Conservation (phyloP, 495 filamentous ascomycete genomes). For the Aspergillus asperescens region DNA sequence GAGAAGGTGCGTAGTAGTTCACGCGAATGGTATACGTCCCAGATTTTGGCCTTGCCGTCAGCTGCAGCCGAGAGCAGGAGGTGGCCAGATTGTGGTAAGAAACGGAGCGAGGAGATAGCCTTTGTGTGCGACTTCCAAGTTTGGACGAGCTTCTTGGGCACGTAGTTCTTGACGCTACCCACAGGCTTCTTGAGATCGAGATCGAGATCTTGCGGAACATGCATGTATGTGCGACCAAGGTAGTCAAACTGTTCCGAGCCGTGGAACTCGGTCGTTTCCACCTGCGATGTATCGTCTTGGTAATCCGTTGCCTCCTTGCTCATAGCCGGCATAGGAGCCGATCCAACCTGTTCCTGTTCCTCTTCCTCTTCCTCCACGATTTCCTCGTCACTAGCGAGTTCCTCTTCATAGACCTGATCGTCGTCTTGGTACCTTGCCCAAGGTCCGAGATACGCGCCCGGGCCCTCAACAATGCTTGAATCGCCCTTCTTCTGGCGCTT, state of each 20-base stretch:
- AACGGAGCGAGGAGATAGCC: slow-evolving; percentile 76
- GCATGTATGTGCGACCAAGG: slow-evolving; percentile 73
- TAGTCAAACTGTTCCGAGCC: slow-evolving; percentile 83
- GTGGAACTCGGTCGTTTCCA: slow-evolving; percentile 84
- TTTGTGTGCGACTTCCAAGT: slow-evolving; percentile 85
- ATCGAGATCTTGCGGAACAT: slow-evolving; percentile 92
- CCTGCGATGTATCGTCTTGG: slow-evolving; percentile 46
- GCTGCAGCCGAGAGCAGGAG: slow-evolving; percentile 79
- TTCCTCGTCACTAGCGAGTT: slow-evolving; percentile 71
- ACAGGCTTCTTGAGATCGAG: slow-evolving; percentile 78
- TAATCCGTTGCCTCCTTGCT: slow-evolving; percentile 58
- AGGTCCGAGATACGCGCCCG: slow-evolving; percentile 81
- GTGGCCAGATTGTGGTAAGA: slow-evolving; percentile 84
- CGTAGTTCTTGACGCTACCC: slow-evolving; percentile 77
- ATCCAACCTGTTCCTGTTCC: slow-evolving; percentile 38
- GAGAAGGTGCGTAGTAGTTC: slow-evolving; percentile 85
- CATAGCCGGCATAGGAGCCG: slow-evolving; percentile 46
- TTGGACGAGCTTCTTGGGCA: slow-evolving; percentile 88
- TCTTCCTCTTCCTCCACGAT: slow-evolving; percentile 57
- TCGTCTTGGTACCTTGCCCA: slow-evolving; percentile 83
- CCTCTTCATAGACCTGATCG: slow-evolving; percentile 57
- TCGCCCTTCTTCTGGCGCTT: slow-evolving; percentile 82
- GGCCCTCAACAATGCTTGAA: slow-evolving; percentile 74
- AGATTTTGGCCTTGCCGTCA: slow-evolving; percentile 88
- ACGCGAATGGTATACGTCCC: slow-evolving; percentile 84